Conservation (phyloP, 139 green algal species). For the Mesotaenium endlicherianum region DNA sequence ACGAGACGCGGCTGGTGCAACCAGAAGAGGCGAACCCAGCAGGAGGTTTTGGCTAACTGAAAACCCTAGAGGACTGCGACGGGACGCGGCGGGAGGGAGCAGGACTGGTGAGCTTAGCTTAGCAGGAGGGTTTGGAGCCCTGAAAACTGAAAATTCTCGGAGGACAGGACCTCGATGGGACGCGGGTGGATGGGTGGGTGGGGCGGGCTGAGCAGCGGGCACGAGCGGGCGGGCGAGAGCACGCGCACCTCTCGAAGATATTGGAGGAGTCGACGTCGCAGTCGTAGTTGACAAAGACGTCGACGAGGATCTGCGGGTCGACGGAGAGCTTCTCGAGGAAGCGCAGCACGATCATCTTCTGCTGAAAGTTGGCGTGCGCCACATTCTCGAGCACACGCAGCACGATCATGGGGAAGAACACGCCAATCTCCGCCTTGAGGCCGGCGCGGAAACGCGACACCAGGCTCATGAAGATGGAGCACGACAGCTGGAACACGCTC, state of each 20-base stretch:
- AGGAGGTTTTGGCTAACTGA: too few species aligned
- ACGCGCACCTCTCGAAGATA: slow-evolving; percentile 80
- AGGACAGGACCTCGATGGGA: too few species aligned
- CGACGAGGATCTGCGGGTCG: slow-evolving; percentile 88
- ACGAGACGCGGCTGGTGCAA: too few species aligned
- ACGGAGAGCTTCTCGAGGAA: slow-evolving; percentile 71
- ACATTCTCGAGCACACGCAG: slow-evolving; percentile 78
- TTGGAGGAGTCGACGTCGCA: slow-evolving; percentile 87
- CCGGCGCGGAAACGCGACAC: slow-evolving; percentile 74
- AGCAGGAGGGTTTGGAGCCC: too few species aligned
- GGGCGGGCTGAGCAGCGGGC: too few species aligned
- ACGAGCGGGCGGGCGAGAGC: too few species aligned
- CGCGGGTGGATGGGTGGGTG: too few species aligned
- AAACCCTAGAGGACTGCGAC: too few species aligned
- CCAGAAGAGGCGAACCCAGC: too few species aligned
- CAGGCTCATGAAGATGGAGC: slow-evolving; percentile 90
- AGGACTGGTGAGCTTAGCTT: too few species aligned
- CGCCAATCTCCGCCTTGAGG: slow-evolving; percentile 86
- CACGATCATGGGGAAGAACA: slow-evolving; percentile 98
- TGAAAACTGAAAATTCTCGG: too few species aligned
- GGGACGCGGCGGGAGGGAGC: too few species aligned
- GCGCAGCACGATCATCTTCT: slow-evolving; percentile 60
- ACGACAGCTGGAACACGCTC: slow-evolving; percentile 61
- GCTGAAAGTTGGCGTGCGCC: slow-evolving; percentile 42
- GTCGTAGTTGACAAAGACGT: slow-evolving; percentile 97